Conservation (phyloP, 2,329 filamentous ascomycete genomes). For the Berkeleyomyces rouxiae region DNA sequence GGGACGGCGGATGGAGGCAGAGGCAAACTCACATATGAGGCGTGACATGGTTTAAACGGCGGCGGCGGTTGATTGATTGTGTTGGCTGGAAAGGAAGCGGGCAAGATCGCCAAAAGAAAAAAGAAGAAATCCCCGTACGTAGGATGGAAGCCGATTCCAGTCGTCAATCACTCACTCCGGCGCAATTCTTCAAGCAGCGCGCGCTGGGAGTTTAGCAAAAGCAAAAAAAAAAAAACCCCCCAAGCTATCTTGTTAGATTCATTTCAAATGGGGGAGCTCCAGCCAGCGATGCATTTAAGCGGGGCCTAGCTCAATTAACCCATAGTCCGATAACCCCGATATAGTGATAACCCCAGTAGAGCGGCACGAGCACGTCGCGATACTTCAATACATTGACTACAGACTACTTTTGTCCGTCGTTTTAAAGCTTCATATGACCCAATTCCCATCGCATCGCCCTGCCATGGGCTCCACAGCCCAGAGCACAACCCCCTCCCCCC, state of each 20-base stretch:
- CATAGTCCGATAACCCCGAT: not conserved
- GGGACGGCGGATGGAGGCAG: no score
- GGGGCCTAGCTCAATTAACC: not conserved
- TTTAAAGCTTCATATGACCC: no score
- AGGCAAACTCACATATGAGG: constrained; percentile 10
- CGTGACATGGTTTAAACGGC: constrained; percentile 11
- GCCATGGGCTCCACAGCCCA: no score
- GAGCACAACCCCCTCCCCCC: no score
- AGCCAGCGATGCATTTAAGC: constrained; percentile 3
- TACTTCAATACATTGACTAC: no score
- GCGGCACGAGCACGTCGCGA: no score
- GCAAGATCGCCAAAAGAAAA: not conserved
- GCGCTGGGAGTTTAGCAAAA: not conserved
- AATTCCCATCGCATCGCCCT: no score
- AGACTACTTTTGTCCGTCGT: no score
- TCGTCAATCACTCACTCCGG: not conserved
- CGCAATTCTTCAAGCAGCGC: not conserved
- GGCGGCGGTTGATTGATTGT: not conserved
- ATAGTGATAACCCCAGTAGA: not conserved
- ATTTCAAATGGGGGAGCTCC: not conserved
- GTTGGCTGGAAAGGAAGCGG: not conserved
- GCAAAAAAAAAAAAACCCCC: no score
- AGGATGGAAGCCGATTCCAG: not conserved
- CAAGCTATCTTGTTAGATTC: not conserved
- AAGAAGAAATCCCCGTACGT: not conserved